Percentiles rank a stretch among this genome's conserved stretches.
Conservation (phyloP, 1,139 yeast species). For the Geotrichum klebahnii region DNA sequence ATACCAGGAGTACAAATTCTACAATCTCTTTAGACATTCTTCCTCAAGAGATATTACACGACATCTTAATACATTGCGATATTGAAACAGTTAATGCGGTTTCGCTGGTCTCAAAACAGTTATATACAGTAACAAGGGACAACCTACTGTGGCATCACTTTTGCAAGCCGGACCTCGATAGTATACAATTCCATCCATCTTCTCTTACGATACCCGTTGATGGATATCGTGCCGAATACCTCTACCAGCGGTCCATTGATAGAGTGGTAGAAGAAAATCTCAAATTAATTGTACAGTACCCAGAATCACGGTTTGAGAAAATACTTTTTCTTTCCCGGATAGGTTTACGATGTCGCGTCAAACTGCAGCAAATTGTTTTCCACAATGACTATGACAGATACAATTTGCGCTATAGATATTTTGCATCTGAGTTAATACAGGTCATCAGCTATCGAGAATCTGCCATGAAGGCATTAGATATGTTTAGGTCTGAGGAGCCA, state of each 20-base stretch:
- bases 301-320: slow-evolving; percentile 7
- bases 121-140: slow-evolving; percentile 10
- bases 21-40: slow-evolving; percentile 9
- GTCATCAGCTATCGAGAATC: slow-evolving; percentile 15
- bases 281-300: background rate
- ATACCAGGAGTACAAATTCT: background rate
- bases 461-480: slow-evolving; percentile 1
- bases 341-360: slow-evolving; percentile 9
- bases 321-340: slow-evolving; percentile 2
- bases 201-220: background rate
- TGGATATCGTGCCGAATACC: slow-evolving; percentile 14
- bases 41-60: slow-evolving; percentile 11
- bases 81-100: slow-evolving; percentile 6
- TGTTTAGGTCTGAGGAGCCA: slow-evolving; percentile 1
- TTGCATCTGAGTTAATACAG: slow-evolving; percentile 12
- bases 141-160: slow-evolving; percentile 14
- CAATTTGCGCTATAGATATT: slow-evolving; percentile 11
- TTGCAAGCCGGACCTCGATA: slow-evolving; percentile 4
- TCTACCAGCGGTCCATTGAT: slow-evolving; percentile 11
- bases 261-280: slow-evolving; percentile 4
- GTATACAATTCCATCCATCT: slow-evolving; percentile 5
- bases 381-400: slow-evolving; percentile 4
- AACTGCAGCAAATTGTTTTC: background rate
- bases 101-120: slow-evolving; percentile 11
- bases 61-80: slow-evolving; percentile 9